Conservation (phyloP, 1,139 yeast species). For the Geotrichum fermentans region DNA sequence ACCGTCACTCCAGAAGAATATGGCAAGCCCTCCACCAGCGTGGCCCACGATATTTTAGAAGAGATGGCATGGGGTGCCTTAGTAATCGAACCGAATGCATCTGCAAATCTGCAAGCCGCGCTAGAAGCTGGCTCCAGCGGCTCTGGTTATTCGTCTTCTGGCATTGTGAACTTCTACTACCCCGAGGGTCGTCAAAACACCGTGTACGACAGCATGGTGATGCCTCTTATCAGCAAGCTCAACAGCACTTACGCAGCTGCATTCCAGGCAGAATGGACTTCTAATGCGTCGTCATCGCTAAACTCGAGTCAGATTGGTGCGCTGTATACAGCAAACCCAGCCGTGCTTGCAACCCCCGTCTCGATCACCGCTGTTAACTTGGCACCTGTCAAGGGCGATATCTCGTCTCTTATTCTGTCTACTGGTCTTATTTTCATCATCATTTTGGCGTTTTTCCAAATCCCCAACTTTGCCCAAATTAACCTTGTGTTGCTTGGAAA, state of each 20-base stretch:
- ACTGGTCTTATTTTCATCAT: slow-evolving; percentile 73
- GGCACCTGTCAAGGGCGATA: slow-evolving; percentile 49
- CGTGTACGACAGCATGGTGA: neutral
- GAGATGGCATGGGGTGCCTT: slow-evolving; percentile 27
- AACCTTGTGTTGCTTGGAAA: slow-evolving; percentile 48
- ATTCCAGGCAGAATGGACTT: neutral
- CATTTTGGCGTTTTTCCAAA: slow-evolving; percentile 59
- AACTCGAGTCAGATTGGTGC: slow-evolving; percentile 26
- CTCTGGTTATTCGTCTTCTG: neutral
- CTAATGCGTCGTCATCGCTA: neutral
- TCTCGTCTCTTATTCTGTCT: slow-evolving; percentile 58
- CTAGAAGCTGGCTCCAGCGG: no score
- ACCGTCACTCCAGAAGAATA: slow-evolving; percentile 14
- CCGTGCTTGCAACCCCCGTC: slow-evolving; percentile 38
- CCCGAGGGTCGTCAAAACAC: slow-evolving; percentile 14
- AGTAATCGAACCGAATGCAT: slow-evolving; percentile 24
- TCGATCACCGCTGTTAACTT: slow-evolving; percentile 35
- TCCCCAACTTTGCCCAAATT: slow-evolving; percentile 53
- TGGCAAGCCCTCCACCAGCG: slow-evolving; percentile 4
- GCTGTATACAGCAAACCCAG: slow-evolving; percentile 25
- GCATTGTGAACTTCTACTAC: slow-evolving; percentile 6
- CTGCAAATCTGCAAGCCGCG: slow-evolving; percentile 21
- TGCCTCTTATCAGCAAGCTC: slow-evolving; percentile 25
- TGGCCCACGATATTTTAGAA: slow-evolving; percentile 16
- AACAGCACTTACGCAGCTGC: slow-evolving; percentile 4